Percentiles rank a stretch among this genome's conserved stretches.
Evolutionary conservation across 2,329 filamentous ascomycete genomes (phyloP).

Genomic region (Westerdykella aurantiaca): DNA sequence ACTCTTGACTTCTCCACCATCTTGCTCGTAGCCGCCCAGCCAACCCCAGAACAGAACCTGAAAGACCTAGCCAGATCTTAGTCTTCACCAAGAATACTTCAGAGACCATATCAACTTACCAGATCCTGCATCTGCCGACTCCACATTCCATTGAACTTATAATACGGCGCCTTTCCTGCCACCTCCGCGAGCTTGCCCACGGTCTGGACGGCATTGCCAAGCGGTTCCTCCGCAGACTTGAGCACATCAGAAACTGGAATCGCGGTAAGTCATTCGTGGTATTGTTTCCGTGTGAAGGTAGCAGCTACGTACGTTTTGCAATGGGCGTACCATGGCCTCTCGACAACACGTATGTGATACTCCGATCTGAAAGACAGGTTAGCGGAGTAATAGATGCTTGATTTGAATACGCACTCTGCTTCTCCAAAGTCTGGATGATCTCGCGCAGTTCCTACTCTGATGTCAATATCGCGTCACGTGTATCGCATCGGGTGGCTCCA

Average conservation of each 20-base stretch:
- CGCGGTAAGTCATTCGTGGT: slow-evolving; percentile 5
- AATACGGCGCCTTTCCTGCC: slow-evolving; percentile 86
- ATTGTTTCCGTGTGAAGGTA: not conserved
- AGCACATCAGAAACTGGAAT: slow-evolving; percentile 61
- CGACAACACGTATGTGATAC: slow-evolving; percentile 76
- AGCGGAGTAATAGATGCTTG: slow-evolving; percentile 7
- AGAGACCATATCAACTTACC: slow-evolving; percentile 42
- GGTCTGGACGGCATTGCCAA: slow-evolving; percentile 66
- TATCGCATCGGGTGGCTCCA: not conserved
- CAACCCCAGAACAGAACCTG: slow-evolving; percentile 62
- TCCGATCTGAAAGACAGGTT: slow-evolving; percentile 51
- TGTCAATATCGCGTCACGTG: slow-evolving; percentile 28
- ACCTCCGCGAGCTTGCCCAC: slow-evolving; percentile 64
- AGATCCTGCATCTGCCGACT: slow-evolving; percentile 75
- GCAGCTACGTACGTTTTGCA: slow-evolving; percentile 47
- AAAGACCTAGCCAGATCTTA: slow-evolving; percentile 42
- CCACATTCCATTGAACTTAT: slow-evolving; percentile 95
- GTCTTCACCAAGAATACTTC: not conserved
- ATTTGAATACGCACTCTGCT: slow-evolving; percentile 51
- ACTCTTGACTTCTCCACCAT: slow-evolving; percentile 47
- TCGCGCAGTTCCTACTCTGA: slow-evolving; percentile 61
- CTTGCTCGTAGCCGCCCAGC: slow-evolving; percentile 65
- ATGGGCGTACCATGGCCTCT: slow-evolving; percentile 83
- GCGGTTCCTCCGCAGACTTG: slow-evolving; percentile 60
- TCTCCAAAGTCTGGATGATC: slow-evolving; percentile 75